Evolutionary conservation across 225 moss, liverwort and hornwort genomes (phyloP).

Genomic region (Bryoerythrophyllum caledonicum): DNA sequence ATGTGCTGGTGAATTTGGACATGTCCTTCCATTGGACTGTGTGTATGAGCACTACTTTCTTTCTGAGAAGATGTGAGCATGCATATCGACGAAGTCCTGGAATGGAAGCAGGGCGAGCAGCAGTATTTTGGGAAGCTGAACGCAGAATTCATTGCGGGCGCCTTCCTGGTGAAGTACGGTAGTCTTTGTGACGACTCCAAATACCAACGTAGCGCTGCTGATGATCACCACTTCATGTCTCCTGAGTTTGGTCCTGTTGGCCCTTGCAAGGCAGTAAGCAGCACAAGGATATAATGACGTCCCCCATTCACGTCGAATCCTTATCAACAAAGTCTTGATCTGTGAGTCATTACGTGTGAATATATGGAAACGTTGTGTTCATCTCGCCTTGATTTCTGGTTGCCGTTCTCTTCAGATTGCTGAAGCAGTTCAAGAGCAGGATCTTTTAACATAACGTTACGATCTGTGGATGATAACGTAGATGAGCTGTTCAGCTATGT

Average conservation of each 20-base stretch:
- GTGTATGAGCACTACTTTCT: not conserved
- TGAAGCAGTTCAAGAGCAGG: too few species aligned
- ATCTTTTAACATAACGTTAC: too few species aligned
- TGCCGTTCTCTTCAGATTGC: too few species aligned
- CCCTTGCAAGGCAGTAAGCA: slow-evolving; percentile 60
- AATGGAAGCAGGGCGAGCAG: slow-evolving; percentile 57
- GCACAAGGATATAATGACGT: too few species aligned
- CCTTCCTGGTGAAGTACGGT: slow-evolving; percentile 70
- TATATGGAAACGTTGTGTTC: not conserved
- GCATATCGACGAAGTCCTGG: not conserved
- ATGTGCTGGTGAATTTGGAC: not conserved
- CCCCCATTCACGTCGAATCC: not conserved
- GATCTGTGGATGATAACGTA: too few species aligned
- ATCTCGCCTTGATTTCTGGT: not conserved
- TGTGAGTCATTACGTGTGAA: not conserved
- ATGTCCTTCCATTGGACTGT: not conserved
- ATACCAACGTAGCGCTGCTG: slow-evolving; percentile 55
- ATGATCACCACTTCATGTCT: slow-evolving; percentile 46
- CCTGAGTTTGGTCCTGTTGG: slow-evolving; percentile 47
- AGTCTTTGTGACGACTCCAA: slow-evolving; percentile 62
- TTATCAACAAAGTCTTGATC: not conserved
- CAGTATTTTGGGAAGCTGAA: slow-evolving; percentile 62
- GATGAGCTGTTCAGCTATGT: too few species aligned
- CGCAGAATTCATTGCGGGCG: slow-evolving; percentile 60
- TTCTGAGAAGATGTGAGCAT: not conserved